A percentile compares a stretch with the other conserved stretches of the same genome.
Conservation (phyloP, 83 land plant genomes). For the Isoetes engelmannii region DNA sequence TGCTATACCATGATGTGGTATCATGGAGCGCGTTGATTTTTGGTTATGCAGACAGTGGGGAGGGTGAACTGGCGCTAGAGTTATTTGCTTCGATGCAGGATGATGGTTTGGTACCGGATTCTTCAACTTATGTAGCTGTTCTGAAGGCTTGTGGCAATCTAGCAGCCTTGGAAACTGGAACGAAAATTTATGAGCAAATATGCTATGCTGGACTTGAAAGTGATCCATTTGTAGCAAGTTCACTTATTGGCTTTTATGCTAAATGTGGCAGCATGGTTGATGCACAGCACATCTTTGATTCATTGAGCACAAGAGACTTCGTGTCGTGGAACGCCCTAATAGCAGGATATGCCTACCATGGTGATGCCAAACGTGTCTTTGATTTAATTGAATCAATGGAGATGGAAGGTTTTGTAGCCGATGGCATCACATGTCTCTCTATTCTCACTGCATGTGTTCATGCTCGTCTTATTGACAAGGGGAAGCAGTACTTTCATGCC, state of each 20-base stretch:
- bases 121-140: not conserved
- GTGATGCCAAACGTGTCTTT: no score
- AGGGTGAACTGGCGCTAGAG: not conserved
- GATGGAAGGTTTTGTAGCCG: no score
- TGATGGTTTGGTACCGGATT: not conserved
- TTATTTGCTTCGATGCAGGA: not conserved
- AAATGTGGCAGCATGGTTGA: conserved; percentile 2
- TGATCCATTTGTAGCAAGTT: not conserved
- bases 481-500: no score
- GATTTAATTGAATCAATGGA: no score
- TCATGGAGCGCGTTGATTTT: not conserved
- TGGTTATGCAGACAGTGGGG: not conserved
- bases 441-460: no score
- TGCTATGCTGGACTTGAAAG: not conserved
- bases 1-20: not conserved
- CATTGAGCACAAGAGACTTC: not conserved
- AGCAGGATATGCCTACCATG: not conserved
- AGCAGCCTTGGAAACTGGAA: not conserved
- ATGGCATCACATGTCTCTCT: no score
- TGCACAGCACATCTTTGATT: not conserved
- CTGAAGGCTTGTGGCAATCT: conserved; percentile 1
- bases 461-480: no score
- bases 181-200: not conserved
- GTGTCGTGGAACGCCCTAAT: not conserved
- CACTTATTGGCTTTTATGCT: not conserved